phyloP scores from a whole-genome alignment of 305 asterid genomes.

The Petunia hybrid region DNA sequence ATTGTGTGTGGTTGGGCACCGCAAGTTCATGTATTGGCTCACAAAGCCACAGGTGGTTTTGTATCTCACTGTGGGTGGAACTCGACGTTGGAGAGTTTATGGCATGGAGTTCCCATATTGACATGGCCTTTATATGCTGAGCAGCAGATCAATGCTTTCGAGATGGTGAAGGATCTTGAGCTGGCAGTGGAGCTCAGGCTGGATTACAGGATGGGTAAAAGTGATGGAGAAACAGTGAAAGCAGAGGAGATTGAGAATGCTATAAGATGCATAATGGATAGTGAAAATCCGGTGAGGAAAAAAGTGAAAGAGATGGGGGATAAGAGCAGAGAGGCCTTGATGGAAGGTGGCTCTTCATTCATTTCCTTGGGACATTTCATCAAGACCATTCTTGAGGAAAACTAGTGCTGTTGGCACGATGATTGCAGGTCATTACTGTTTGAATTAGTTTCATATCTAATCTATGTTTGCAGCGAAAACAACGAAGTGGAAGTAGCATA shows the following conservation, averaged over 20 bases:
- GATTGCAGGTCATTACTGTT: background rate
- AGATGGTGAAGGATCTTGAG: constrained; percentile 50
- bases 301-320: constrained; percentile 51
- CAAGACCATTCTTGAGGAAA: constrained; percentile 17
- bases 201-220: constrained; percentile 42
- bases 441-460: background rate
- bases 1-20: constrained; percentile 67
- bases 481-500: background rate
- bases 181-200: constrained; percentile 55
- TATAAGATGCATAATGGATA: constrained; percentile 53
- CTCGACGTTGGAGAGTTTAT: constrained; percentile 57
- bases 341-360: constrained; percentile 59
- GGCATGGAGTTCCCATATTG: constrained; percentile 59
- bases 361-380: constrained; percentile 29
- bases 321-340: constrained; percentile 47
- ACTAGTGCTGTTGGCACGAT: background rate
- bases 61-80: constrained; percentile 74
- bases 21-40: constrained; percentile 55
- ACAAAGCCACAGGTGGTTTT: constrained; percentile 60
- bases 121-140: constrained; percentile 59
- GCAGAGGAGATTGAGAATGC: constrained; percentile 50
- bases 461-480: background rate
- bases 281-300: constrained; percentile 47
- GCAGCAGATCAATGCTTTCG: constrained; percentile 59
- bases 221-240: constrained; percentile 38